Evolutionary conservation across 2,329 filamentous ascomycete species (phyloP).

Genomic region (Septoria petroselini): DNA sequence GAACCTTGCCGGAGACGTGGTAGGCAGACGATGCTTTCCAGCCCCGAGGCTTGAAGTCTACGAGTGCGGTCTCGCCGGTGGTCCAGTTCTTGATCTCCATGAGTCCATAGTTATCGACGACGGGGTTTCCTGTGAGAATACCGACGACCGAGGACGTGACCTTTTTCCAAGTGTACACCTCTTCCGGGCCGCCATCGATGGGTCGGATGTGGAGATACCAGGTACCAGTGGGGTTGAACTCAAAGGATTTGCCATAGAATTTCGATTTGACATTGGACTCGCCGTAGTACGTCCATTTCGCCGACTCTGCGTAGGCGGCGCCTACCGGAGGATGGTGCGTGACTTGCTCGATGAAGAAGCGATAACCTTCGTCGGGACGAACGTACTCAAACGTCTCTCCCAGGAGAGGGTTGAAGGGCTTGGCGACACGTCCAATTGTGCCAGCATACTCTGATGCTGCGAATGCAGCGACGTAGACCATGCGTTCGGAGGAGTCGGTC

Average conservation of each 20-base stretch:
- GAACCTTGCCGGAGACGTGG: conserved; percentile 80
- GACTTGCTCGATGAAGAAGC: conserved; percentile 98
- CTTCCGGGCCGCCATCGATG: conserved; percentile 60
- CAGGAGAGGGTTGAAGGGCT: conserved; percentile 94
- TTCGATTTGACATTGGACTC: conserved; percentile 94
- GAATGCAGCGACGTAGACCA: conserved; percentile 93
- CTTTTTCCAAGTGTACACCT: conserved; percentile 98
- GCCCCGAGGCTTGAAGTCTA: conserved; percentile 92
- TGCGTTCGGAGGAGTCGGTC: conserved; percentile 79
- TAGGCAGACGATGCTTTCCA: conserved; percentile 95
- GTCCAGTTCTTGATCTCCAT: conserved; percentile 99
- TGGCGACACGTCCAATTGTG: conserved; percentile 92
- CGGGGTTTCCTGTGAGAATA: conserved; percentile 94
- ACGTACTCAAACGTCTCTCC: conserved; percentile 98
- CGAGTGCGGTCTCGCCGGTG: conserved; percentile 80
- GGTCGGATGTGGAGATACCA: conserved; percentile 91
- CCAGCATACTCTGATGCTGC: conserved; percentile 96
- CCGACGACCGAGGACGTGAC: conserved; percentile 96
- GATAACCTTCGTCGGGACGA: conserved; percentile 92
- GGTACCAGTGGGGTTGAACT: conserved; percentile 92
- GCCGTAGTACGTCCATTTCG: conserved; percentile 94
- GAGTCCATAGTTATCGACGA: conserved; percentile 93
- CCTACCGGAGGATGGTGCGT: conserved; percentile 95
- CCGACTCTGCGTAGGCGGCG: conserved; percentile 86
- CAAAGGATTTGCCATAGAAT: conserved; percentile 96